A percentile compares a stretch with the other conserved stretches of the same genome.
Conservation (phyloP, 139 green algal genomes). For the Chlorella sp. region DNA sequence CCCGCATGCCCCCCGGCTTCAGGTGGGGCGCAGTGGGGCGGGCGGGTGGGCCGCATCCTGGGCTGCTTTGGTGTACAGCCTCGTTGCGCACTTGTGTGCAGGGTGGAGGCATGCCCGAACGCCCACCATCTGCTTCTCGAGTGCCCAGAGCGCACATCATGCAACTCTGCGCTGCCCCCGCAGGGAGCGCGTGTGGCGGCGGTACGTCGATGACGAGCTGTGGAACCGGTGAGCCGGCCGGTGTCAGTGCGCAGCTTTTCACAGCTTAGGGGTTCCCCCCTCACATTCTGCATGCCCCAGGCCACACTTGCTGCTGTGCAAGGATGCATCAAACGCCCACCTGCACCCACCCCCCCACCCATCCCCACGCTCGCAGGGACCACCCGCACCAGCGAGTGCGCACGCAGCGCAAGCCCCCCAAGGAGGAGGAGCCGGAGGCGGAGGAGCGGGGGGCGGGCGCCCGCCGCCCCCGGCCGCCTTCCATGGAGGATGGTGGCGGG, state of each 20-base stretch:
- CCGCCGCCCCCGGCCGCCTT: not conserved
- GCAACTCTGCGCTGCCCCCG: not conserved
- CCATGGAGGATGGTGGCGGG: not conserved
- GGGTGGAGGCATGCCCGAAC: too few species aligned
- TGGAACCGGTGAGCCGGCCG: slow-evolving; percentile 3
- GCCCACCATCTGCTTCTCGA: too few species aligned
- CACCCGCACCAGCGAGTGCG: slow-evolving; percentile 17
- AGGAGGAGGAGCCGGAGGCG: not conserved
- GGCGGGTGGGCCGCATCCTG: not conserved
- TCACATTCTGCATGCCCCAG: too few species aligned
- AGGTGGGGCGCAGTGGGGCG: slow-evolving; percentile 22
- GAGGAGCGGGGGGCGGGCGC: not conserved
- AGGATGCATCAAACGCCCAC: too few species aligned
- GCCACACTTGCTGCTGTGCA: too few species aligned
- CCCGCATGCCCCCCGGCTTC: not conserved
- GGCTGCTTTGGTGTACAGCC: too few species aligned
- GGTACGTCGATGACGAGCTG: slow-evolving; percentile 41
- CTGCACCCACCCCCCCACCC: too few species aligned
- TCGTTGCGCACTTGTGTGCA: not conserved
- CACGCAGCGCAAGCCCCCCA: slow-evolving; percentile 7
- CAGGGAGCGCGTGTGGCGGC: slow-evolving; percentile 43
- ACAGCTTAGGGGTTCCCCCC: too few species aligned
- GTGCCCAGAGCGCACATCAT: too few species aligned
- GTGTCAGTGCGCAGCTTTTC: too few species aligned
- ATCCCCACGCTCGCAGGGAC: not conserved